These are phyloP conservation scores for Sarcomyxa edulis DNA, from an alignment of 768 basidiomycete species.

Conservation along the genomic window DNA sequence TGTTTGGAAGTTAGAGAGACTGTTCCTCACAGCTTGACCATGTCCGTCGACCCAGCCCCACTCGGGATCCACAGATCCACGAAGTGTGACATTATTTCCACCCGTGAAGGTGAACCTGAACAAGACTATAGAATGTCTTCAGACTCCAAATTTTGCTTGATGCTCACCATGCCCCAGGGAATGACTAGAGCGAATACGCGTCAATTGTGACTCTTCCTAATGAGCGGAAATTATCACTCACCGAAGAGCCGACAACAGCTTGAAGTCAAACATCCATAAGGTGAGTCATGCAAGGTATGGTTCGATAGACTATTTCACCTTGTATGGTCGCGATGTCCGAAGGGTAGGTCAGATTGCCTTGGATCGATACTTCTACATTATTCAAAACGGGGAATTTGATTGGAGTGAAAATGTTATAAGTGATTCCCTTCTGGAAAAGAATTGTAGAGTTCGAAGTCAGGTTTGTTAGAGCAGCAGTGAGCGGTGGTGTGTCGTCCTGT, in stretches of 20 bases:
- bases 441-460: constrained; percentile 43
- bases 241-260: constrained; percentile 42
- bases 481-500: constrained; percentile 46
- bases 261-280: neutral
- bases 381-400: constrained; percentile 48
- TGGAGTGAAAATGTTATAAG: constrained; percentile 59
- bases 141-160: neutral
- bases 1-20: neutral
- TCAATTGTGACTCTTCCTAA: too few species aligned
- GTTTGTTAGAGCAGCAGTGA: constrained; percentile 37
- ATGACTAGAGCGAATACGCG: constrained; percentile 28
- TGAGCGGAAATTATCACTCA: too few species aligned
- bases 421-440: constrained; percentile 48
- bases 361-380: constrained; percentile 52
- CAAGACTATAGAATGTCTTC: neutral
- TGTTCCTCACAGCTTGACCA: constrained; percentile 40
- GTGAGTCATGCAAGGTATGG: neutral
- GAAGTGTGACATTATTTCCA: constrained; percentile 53
- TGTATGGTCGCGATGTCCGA: constrained; percentile 45
- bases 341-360: constrained; percentile 56
- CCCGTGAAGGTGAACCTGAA: constrained; percentile 49
- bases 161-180: constrained; percentile 38
- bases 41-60: constrained; percentile 67
- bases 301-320: constrained; percentile 21
- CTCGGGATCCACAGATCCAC: constrained; percentile 46